Conservation (phyloP, 192 early-diverging fungal species). For the Diversispora eburnea region DNA sequence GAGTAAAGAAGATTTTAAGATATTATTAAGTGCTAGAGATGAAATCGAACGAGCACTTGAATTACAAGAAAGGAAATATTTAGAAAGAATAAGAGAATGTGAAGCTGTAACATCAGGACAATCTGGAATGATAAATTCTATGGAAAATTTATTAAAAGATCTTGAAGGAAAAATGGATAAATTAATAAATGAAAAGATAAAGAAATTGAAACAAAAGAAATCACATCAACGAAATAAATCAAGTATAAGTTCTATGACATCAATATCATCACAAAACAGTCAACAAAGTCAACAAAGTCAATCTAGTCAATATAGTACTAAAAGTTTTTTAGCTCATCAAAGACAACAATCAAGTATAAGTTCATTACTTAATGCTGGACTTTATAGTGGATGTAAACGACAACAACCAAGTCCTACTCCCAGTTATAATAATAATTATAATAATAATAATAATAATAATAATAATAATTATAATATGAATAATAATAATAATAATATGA, state of each 20-base stretch:
- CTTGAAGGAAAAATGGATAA: conserved; percentile 25
- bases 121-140: conserved; percentile 21
- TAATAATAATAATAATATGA: background rate
- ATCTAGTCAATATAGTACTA: background rate
- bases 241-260: background rate
- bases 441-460: background rate
- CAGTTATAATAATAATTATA: background rate
- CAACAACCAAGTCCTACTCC: background rate
- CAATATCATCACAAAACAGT: too few species aligned
- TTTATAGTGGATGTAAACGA: too few species aligned
- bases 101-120: conserved; percentile 16
- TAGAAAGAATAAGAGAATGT: conserved; percentile 16
- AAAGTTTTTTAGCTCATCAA: background rate
- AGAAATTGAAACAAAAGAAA: background rate
- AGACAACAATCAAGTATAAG: background rate
- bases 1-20: conserved; percentile 12
- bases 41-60: conserved; percentile 22
- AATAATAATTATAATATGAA: background rate
- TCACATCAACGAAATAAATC: background rate
- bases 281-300: too few species aligned
- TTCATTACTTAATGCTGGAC: background rate
- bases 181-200: conserved; percentile 11
- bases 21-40: conserved; percentile 13
- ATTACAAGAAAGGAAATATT: conserved; percentile 24
- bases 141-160: conserved; percentile 26